Conservation (phyloP, 495 filamentous ascomycete genomes). For the Copromyces sp. region DNA sequence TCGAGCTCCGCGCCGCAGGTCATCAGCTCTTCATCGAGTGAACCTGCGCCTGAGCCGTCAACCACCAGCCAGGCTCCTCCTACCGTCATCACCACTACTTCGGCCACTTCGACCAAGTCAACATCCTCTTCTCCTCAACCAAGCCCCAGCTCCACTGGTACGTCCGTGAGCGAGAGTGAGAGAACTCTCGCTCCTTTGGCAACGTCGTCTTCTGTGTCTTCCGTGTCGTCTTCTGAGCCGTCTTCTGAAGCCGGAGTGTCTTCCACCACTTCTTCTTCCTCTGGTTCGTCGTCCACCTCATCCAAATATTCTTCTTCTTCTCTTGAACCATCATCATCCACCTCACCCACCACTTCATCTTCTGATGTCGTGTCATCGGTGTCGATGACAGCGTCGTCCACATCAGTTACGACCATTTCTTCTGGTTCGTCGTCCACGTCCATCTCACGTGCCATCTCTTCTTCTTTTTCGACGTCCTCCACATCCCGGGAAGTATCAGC, state of each 20-base stretch:
- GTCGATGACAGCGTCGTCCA: background rate
- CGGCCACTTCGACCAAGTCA: conserved; percentile 1
- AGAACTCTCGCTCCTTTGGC: conserved; percentile 5
- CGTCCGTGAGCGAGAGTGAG: conserved; percentile 7
- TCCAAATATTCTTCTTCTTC: background rate
- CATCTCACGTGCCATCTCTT: background rate
- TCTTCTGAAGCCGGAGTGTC: conserved; percentile 1
- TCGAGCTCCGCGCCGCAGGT: background rate
- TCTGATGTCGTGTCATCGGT: background rate
- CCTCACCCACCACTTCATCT: conserved; percentile 1
- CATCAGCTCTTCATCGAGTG: background rate
- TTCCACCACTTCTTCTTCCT: conserved; percentile 1
- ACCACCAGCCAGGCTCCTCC: conserved; percentile 8
- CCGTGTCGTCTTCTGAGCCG: background rate
- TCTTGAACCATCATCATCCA: background rate
- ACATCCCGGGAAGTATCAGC: conserved; percentile 6
- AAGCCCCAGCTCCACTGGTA: conserved; percentile 4
- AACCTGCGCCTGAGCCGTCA: background rate
- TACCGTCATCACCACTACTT: background rate
- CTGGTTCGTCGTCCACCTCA: background rate
- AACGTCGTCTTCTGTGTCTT: conserved; percentile 5
- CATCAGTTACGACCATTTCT: background rate
- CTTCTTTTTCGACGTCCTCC: background rate
- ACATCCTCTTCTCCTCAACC: background rate
- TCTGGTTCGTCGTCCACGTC: conserved; percentile 1